Base-by-base conservation (phyloP, 768 basidiomycete genomes). In the Boletus tylopilopsis region DNA sequence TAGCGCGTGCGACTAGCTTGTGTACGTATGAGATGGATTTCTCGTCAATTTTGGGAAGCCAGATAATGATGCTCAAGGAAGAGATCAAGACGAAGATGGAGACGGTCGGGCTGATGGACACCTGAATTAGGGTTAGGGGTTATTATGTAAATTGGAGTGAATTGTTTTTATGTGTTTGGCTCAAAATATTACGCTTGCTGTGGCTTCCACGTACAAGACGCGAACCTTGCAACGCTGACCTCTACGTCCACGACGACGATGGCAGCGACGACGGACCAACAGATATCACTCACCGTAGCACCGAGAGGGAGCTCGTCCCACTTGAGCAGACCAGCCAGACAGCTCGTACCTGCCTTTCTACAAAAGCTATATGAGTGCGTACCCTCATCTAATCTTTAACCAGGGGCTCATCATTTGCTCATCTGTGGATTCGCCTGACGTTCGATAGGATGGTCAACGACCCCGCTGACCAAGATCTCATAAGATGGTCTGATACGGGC, bases 291-390 rank as follows among this genome's bases (percentile, higher is more conserved):
- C n/a, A 66, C 80, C 0, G 73, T 83, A 43, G 64, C 73, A 24
- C 64, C 68, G 27, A 63, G 76, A 44, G 62, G 66, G 21, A 57
- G 71, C 33, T 66, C 73, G 19, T 64, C 72, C 18, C 70, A 72
- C 50, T 58, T 77, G 30, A 76, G 68, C 66, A 76, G 68, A 66
- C 70, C 72, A n/a, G 73, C 75, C 15, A 70, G 74, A 50, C 73
- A 75, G 49, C 66, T 76, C 30, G 79, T 87, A 1, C 92, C 94
- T 4, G 87, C 88, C 0, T 96, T 96, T 64, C 76, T 96, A 13
- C 90, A 94, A 69, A 97, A 97, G 69, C 78, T 97, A 29, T 94
- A 86, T 70, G 87, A 87, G 93, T 94, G 48, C 56, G 85, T 54
- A 6, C 42, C 32, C 50, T 47, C 48, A 39, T 55, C 54, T 52